Conservation (phyloP, 352 stramenopile species). For the Pythium scleroteichum region DNA sequence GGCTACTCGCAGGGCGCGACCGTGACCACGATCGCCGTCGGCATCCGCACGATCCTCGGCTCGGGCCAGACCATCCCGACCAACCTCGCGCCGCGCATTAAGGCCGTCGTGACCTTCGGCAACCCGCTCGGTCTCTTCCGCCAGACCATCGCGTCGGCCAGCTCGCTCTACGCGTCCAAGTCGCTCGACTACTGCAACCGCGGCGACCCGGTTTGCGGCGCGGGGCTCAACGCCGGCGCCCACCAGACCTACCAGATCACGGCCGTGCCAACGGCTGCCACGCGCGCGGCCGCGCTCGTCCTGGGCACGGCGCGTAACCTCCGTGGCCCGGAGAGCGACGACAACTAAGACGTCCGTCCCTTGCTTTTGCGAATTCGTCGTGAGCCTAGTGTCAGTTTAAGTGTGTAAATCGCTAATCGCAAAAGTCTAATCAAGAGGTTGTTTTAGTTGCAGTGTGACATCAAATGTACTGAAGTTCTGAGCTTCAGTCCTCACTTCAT, state of each 20-base stretch:
- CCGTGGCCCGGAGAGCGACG: not conserved
- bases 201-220: constrained; percentile 18
- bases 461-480: too few species aligned
- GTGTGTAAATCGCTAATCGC: too few species aligned
- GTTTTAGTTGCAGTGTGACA: too few species aligned
- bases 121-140: constrained; percentile 11
- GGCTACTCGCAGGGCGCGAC: constrained; percentile 20
- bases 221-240: constrained; percentile 4
- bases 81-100: constrained; percentile 26
- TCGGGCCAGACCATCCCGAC: constrained; percentile 25
- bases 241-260: constrained; percentile 9
- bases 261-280: not conserved
- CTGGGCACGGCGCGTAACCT: not conserved
- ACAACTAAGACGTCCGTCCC: too few species aligned
- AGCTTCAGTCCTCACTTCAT: too few species aligned
- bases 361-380: too few species aligned
- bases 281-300: not conserved
- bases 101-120: constrained; percentile 33
- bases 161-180: constrained; percentile 14
- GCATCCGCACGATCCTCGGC: constrained; percentile 30
- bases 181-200: constrained; percentile 17
- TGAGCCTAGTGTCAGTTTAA: too few species aligned
- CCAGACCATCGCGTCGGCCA: constrained; percentile 11
- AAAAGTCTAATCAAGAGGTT: too few species aligned
- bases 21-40: constrained; percentile 26